Base-by-base conservation (phyloP, 2,329 filamentous ascomycete species). In the Emericellopsis cladophorae region DNA sequence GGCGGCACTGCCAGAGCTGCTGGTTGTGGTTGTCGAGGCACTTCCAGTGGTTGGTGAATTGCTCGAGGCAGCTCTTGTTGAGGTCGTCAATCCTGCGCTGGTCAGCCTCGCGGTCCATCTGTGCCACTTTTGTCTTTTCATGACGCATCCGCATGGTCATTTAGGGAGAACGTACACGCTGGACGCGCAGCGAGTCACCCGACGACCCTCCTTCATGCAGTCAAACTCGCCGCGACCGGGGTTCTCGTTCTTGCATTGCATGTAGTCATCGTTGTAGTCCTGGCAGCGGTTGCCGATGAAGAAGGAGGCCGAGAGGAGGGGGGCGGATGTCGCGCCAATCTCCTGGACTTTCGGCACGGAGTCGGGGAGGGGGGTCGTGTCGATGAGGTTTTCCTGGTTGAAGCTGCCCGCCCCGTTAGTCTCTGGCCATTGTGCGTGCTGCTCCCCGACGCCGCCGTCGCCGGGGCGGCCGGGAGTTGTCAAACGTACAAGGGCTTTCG, bases 11-110 rank as follows among this genome's bases (percentile, higher is more conserved):
- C 84, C 87, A 98, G 45, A 96, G 70, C 66, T 95, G 86, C 58
- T 98, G 92, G 72, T 98, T 98, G 70, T 93, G 89, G 68, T 94
- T 82, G 58, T 98, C 92, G 44, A 98, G 74, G 58, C 92, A 98
- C 55, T 86, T 74, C 88, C 89, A 98, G 69, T 98, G 92, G 56
- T 77, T 76, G 53, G 86, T 81, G 74, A 98, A 98, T 65, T 95
- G 76, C 47, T 81, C 74, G 42, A 98, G 70, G 66, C 92, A 98
- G 70, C 86, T 79, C 63, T 86, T 90, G 73, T 95, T 96, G 68
- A 98, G 81, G 61, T 98, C 92, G 56, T 90, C 83, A 60, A 98
- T 75, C 44, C 88, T 95, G 42, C 21, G 16, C 12, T 14, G 6
- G 11, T 41, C 26, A 43, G 41, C 32, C 15, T 35, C 16, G 8